A percentile compares a stretch with the other conserved stretches of the same genome.
Evolutionary conservation across 257 asterid genomes (phyloP).

Genomic region (Plantago ovata): DNA sequence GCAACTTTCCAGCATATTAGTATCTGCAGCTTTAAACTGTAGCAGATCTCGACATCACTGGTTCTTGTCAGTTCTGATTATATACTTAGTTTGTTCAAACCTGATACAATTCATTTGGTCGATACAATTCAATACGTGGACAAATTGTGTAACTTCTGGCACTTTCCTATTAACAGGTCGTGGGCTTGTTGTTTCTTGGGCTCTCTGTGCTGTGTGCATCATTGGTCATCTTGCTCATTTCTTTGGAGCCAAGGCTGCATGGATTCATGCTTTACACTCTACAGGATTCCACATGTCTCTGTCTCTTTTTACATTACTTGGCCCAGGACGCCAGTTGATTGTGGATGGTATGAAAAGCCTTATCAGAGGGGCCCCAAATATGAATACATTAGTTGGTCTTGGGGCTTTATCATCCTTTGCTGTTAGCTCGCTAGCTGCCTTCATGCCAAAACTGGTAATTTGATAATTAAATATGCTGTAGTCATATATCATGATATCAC

Average conservation of each 20-base stretch:
- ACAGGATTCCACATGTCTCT: constrained; percentile 88
- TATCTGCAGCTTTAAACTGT: neutral
- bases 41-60: neutral
- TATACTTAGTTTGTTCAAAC: constrained; percentile 11
- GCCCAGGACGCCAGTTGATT: constrained; percentile 91
- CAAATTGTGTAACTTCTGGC: constrained; percentile 18
- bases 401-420: constrained; percentile 98
- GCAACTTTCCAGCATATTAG: neutral
- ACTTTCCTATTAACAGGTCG: constrained; percentile 68
- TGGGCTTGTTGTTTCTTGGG: constrained; percentile 92
- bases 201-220: constrained; percentile 88
- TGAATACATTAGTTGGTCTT: constrained; percentile 98
- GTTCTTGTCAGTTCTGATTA: constrained; percentile 10
- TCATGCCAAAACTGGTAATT: constrained; percentile 85
- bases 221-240: constrained; percentile 91
- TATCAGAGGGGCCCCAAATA: constrained; percentile 85
- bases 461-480: constrained; percentile 12
- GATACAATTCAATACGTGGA: constrained; percentile 20
- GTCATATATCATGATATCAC: constrained; percentile 1
- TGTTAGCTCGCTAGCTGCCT: constrained; percentile 93
- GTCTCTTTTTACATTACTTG: constrained; percentile 83
- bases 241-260: constrained; percentile 86
- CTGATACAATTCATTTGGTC: neutral
- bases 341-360: constrained; percentile 89
- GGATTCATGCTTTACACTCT: constrained; percentile 93